Evolutionary conservation across 2,329 filamentous ascomycete genomes (phyloP).

Genomic region (Exutisphaerella laricina): DNA sequence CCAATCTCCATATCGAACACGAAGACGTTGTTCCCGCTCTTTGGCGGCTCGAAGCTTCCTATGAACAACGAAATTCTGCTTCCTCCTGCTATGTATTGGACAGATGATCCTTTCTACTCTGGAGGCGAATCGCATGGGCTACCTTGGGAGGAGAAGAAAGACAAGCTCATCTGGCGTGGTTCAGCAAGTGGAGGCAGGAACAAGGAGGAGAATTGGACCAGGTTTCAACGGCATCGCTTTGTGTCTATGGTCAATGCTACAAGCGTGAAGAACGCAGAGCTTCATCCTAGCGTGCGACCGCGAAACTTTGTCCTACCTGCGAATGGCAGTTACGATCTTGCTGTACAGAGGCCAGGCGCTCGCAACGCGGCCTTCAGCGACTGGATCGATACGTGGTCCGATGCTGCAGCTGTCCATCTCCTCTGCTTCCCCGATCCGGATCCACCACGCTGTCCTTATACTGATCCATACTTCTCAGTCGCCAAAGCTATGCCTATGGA

Average conservation of each 20-base stretch:
- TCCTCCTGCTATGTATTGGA: constrained; percentile 48
- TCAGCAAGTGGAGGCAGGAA: constrained; percentile 45
- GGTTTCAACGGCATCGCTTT: constrained; percentile 71
- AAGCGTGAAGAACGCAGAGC: constrained; percentile 48
- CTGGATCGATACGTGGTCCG: constrained; percentile 38
- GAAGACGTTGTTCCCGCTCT: constrained; percentile 44
- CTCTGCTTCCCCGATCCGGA: constrained; percentile 39
- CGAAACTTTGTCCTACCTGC: constrained; percentile 39
- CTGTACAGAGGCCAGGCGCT: constrained; percentile 22
- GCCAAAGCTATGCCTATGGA: constrained; percentile 32
- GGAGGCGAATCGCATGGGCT: constrained; percentile 37
- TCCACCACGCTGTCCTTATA: constrained; percentile 42
- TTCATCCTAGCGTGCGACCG: constrained; percentile 29
- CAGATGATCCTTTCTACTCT: constrained; percentile 39
- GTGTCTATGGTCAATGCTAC: constrained; percentile 67
- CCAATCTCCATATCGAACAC: constrained; percentile 44
- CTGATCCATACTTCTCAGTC: constrained; percentile 38
- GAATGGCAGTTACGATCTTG: constrained; percentile 36
- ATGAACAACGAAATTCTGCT: constrained; percentile 50
- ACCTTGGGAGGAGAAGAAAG: constrained; percentile 40
- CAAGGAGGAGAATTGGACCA: constrained; percentile 56
- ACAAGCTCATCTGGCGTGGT: constrained; percentile 45
- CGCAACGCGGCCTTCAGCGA: constrained; percentile 28
- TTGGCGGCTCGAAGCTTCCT: constrained; percentile 46
- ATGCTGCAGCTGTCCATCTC: constrained; percentile 42